phyloP scores from a whole-genome alignment of 495 filamentous ascomycete species.

The Glonium stellatum region DNA sequence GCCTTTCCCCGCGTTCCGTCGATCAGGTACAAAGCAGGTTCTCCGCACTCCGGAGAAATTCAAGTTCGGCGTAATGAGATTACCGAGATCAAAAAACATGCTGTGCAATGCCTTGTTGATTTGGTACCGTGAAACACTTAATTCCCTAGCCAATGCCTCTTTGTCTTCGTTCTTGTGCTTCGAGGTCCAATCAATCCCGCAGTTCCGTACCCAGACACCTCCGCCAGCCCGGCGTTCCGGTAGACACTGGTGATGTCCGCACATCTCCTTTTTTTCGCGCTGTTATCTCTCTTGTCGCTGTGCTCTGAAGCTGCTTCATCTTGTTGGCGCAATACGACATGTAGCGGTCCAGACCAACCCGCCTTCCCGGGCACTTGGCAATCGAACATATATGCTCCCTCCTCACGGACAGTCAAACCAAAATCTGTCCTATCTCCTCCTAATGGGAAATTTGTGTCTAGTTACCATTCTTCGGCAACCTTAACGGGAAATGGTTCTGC shows the following conservation, averaged over 20 bases:
- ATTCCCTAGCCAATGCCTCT: background rate
- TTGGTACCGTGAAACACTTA: background rate
- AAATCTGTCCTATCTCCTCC: slow-evolving; percentile 40
- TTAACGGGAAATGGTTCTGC: slow-evolving; percentile 43
- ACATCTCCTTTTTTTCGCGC: background rate
- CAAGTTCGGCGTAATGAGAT: background rate
- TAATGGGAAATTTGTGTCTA: slow-evolving; percentile 31
- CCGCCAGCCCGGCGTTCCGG: background rate
- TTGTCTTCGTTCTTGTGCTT: background rate
- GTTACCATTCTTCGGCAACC: slow-evolving; percentile 31
- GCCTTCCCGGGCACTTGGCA: slow-evolving; percentile 59
- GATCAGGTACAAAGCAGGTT: background rate
- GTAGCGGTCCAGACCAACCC: slow-evolving; percentile 44
- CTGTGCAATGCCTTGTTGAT: background rate
- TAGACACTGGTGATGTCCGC: background rate
- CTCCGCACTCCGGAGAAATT: background rate
- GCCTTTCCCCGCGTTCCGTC: background rate
- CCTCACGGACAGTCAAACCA: slow-evolving; percentile 48
- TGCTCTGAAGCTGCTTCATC: background rate
- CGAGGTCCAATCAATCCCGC: background rate
- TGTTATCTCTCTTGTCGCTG: background rate
- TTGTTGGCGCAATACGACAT: slow-evolving; percentile 54
- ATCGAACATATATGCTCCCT: slow-evolving; percentile 52
- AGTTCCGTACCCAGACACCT: background rate
- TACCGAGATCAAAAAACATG: background rate